Evolutionary conservation across 179 eudicot species (phyloP), one percentile per base, ranked within the genome.

Genomic region (Corrigiola litoralis): DNA sequence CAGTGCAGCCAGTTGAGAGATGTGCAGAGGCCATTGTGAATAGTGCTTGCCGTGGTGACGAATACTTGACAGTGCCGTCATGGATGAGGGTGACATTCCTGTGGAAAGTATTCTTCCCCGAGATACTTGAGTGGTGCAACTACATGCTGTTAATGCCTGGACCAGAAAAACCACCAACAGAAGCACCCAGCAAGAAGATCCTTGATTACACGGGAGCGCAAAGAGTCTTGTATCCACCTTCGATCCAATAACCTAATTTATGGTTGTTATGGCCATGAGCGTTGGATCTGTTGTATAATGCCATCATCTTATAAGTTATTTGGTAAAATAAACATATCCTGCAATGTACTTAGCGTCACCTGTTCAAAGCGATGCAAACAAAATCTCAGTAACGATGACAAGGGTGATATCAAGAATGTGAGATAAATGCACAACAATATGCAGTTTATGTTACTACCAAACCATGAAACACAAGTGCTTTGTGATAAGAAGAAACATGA

Each of bases 21-120:
- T 68, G 77, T 51, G 61, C 80, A 14, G 64, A 68, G 50, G 77
- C 54, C 28, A 69, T 72, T 5, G 69, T 72, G 38, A 14, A 73
- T 44, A 69, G 77, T 21, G 75, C 75, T 29, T 58, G 77, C 25
- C 71, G 66, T 44, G 77, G 74, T 28, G 74, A 68, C 27, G 53
- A 29, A 9, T 17, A 69, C 50, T 47, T 77, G 56, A 58, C 64
- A n/a, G 42, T 60, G 11, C 77, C 81, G 11, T 59, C 65, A 37
- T 77, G 81, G 81, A 46, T 68, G 54, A 70, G 45, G 53, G 53
- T 41, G 16, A 66, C 65, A 27, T 28, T 61, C 49, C 34, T 74
- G 10, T 70, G 63, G 72, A 61, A 74, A 58, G 25, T 65, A 17
- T 16, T 67, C 32, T 20, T 74, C 46, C 78, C 81, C 0, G 73